phyloP scores from a whole-genome alignment of 306 rosid species.

The Pueraria montana region DNA sequence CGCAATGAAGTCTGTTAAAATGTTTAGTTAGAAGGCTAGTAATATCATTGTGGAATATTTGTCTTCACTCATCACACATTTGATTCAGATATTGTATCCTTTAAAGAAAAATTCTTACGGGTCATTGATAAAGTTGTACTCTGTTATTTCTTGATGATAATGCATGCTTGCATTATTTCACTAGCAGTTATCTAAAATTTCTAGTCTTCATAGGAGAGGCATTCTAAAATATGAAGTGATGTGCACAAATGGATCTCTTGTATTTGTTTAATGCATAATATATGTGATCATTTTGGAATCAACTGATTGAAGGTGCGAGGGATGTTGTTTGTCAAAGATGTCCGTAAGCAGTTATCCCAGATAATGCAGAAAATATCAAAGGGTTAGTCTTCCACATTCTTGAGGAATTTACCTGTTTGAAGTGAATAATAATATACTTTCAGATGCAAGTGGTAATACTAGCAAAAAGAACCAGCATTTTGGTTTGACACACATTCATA shows the following conservation, averaged over 20 bases:
- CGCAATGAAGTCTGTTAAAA: conserved; percentile 39
- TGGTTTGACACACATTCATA: conserved; percentile 37
- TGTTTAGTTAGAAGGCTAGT: conserved; percentile 37
- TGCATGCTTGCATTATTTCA: conserved; percentile 33
- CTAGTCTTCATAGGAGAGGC: conserved; percentile 33
- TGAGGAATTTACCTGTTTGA: conserved; percentile 35
- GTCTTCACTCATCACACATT: conserved; percentile 24
- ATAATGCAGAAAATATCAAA: conserved; percentile 88
- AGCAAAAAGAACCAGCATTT: conserved; percentile 29
- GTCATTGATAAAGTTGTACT: conserved; percentile 18
- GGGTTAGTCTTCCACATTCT: conserved; percentile 66
- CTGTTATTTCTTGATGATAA: conserved; percentile 41
- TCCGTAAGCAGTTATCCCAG: conserved; percentile 86
- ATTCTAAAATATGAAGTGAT: conserved; percentile 25
- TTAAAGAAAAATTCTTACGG: conserved; percentile 7
- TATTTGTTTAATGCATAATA: conserved; percentile 33
- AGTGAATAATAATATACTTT: conserved; percentile 39
- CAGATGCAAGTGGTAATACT: conserved; percentile 16
- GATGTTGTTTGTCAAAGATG: conserved; percentile 91
- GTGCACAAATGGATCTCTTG: background rate
- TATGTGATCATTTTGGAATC: conserved; percentile 44
- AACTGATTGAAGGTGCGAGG: conserved; percentile 83
- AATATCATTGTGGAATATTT: conserved; percentile 26
- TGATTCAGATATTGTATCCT: conserved; percentile 36
- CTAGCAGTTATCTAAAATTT: conserved; percentile 16